Percentiles rank a stretch among this genome's conserved stretches.
These are phyloP conservation scores for Arthroderma uncinatum DNA, from an alignment of 2,329 filamentous ascomycete species.

Conservation along the genomic window DNA sequence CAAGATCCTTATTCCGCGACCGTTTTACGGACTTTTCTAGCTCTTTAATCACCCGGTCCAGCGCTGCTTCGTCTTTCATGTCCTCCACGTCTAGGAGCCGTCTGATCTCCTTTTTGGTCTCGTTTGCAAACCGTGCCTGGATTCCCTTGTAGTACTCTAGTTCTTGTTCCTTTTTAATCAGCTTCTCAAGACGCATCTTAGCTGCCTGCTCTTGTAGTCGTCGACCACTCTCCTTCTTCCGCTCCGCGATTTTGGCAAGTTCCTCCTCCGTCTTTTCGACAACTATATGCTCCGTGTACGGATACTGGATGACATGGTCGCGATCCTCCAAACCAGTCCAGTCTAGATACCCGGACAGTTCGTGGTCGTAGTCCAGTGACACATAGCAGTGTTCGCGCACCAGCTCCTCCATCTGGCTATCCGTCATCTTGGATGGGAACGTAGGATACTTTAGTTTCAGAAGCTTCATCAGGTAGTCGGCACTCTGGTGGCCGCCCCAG, in stretches of 20 bases:
- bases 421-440: constrained; percentile 74
- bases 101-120: constrained; percentile 84
- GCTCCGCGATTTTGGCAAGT: constrained; percentile 76
- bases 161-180: constrained; percentile 92
- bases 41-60: constrained; percentile 77
- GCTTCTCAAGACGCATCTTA: constrained; percentile 90
- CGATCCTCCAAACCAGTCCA: constrained; percentile 87
- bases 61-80: constrained; percentile 75
- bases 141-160: constrained; percentile 86
- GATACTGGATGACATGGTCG: constrained; percentile 81
- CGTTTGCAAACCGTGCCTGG: constrained; percentile 57
- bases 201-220: constrained; percentile 90
- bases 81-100: constrained; percentile 81
- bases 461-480: constrained; percentile 84
- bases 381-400: constrained; percentile 84
- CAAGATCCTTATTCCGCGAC: constrained; percentile 85
- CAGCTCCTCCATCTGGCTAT: constrained; percentile 77
- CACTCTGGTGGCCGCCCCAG: constrained; percentile 84
- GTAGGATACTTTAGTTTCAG: constrained; percentile 83
- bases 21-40: constrained; percentile 83
- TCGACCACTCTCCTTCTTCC: constrained; percentile 86
- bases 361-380: constrained; percentile 68
- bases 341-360: constrained; percentile 67
- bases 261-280: constrained; percentile 92
- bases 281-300: constrained; percentile 81